Conservation (phyloP, 495 filamentous ascomycete species). For the Hypoxylon intermedium region DNA sequence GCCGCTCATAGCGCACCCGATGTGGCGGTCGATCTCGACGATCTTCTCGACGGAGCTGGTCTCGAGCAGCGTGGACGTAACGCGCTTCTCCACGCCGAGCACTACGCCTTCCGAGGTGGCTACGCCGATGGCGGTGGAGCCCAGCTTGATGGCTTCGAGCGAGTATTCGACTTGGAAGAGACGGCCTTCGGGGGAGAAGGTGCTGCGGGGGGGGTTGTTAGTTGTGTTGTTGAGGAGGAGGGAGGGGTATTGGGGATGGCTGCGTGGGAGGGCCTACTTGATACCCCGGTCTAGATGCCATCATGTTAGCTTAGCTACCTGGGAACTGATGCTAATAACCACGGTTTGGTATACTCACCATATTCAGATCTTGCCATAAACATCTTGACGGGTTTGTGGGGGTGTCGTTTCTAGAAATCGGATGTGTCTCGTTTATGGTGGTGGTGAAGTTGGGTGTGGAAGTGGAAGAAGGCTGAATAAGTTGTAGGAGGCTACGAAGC, state of each 20-base stretch:
- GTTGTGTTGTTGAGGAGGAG: conserved; percentile 21
- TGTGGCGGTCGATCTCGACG: conserved; percentile 97
- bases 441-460: conserved; percentile 6
- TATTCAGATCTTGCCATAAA: conserved; percentile 99
- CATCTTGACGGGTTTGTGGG: conserved; percentile 69
- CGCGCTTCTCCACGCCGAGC: conserved; percentile 97
- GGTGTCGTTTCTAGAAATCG: background rate
- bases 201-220: conserved; percentile 62
- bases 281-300: conserved; percentile 90
- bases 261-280: conserved; percentile 70
- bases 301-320: conserved; percentile 52
- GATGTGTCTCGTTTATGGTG: conserved; percentile 11
- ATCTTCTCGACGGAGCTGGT: conserved; percentile 98
- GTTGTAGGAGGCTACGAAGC: conserved; percentile 24
- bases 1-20: conserved; percentile 98
- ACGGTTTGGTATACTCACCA: conserved; percentile 66
- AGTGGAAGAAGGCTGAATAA: conserved; percentile 32
- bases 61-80: conserved; percentile 95
- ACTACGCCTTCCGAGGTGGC: conserved; percentile 93
- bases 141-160: conserved; percentile 99
- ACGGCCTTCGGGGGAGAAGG: conserved; percentile 99
- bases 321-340: too few relatives aligned
- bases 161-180: conserved; percentile 99
- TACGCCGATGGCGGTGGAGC: conserved; percentile 96
- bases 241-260: conserved; percentile 8